A percentile compares a stretch with the other conserved stretches of the same genome.
Conservation (phyloP, 192 early-diverging fungal genomes). For the Coemansia sp. region DNA sequence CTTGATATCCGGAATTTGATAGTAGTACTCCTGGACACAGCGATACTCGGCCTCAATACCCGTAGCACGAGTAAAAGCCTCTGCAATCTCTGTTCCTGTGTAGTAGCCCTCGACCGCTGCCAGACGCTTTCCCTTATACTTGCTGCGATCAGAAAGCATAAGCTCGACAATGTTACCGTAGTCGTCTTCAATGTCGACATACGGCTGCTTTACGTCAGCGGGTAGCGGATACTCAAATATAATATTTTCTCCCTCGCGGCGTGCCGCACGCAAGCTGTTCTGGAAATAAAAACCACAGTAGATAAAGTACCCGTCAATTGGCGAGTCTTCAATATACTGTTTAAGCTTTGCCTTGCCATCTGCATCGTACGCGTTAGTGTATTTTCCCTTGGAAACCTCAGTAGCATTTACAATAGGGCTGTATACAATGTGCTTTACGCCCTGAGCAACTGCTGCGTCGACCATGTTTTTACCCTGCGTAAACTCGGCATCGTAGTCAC, state of each 20-base stretch:
- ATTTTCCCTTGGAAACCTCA: conserved; percentile 22
- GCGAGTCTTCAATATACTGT: too few species aligned
- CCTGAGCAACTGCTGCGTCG: conserved; percentile 28
- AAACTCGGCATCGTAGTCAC: conserved; percentile 12
- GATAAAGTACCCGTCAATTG: conserved; percentile 2
- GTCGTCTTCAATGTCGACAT: conserved; percentile 5
- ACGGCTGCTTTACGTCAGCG: not conserved
- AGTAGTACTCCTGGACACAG: not conserved
- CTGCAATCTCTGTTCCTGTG: not conserved
- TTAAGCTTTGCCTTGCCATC: too few species aligned
- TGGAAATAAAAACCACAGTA: conserved; percentile 5
- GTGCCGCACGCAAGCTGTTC: not conserved
- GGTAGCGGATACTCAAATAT: not conserved
- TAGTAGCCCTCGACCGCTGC: not conserved
- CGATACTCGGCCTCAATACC: not conserved
- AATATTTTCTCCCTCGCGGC: not conserved
- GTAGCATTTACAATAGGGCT: conserved; percentile 21
- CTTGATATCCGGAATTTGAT: too few species aligned
- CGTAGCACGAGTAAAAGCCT: conserved; percentile 1
- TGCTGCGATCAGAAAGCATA: not conserved
- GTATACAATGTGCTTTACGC: conserved; percentile 19
- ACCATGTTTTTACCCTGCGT: conserved; percentile 29
- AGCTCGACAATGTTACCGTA: conserved; percentile 1
- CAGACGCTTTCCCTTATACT: not conserved
- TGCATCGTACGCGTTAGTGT: not conserved